Evolutionary conservation across 768 basidiomycete genomes (phyloP).

Genomic region (Tricholoma flavovirens): DNA sequence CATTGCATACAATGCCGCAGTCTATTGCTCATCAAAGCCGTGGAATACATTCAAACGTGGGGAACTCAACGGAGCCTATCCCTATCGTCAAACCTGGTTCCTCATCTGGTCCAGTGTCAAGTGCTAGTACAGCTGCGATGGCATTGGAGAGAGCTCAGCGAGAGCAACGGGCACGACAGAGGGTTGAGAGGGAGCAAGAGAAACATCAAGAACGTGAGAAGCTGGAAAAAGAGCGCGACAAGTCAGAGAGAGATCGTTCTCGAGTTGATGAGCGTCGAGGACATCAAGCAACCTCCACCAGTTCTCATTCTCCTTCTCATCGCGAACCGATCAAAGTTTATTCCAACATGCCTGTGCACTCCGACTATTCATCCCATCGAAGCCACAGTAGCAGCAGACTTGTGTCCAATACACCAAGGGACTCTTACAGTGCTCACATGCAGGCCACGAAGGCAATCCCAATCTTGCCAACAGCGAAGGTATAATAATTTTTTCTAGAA

Average conservation of each 20-base stretch:
- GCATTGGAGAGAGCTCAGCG: constrained; percentile 38
- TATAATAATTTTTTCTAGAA: neutral
- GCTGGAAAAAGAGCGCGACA: constrained; percentile 12
- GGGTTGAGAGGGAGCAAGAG: constrained; percentile 5
- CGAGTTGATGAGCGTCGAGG: constrained; percentile 3
- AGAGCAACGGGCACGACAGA: constrained; percentile 18
- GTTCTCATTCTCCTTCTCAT: constrained; percentile 7
- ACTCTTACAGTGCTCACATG: constrained; percentile 3
- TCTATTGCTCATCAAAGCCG: constrained; percentile 14
- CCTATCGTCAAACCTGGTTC: constrained; percentile 1
- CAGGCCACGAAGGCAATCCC: constrained; percentile 6
- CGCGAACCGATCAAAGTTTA: constrained; percentile 7
- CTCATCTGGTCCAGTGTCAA: constrained; percentile 28
- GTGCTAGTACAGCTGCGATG: constrained; percentile 50
- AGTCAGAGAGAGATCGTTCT: constrained; percentile 1
- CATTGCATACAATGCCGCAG: constrained; percentile 14
- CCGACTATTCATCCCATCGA: constrained; percentile 8
- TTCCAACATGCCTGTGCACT: neutral
- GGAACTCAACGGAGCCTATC: neutral
- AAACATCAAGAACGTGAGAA: constrained; percentile 11
- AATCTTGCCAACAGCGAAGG: constrained; percentile 3
- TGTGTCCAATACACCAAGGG: constrained; percentile 4
- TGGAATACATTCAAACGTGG: neutral
- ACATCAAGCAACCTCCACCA: constrained; percentile 3
- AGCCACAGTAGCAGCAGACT: constrained; percentile 6